These are phyloP conservation scores for Cichorium intybus DNA, from an alignment of 140 eudicot species.

Conservation along the genomic window DNA sequence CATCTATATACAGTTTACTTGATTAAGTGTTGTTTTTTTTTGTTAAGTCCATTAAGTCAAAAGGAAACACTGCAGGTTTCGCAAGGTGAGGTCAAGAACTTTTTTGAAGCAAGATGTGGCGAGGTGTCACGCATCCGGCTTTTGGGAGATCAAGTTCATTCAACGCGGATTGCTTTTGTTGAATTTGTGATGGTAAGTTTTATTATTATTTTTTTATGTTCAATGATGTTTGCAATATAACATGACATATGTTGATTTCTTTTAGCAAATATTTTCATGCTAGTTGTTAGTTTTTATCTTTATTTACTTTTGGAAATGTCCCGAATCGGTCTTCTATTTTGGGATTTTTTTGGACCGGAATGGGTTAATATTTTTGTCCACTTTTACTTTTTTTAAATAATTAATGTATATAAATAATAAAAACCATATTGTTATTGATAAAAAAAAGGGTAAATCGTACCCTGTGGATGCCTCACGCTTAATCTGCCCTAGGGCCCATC, in stretches of 20 bases:
- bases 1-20: no score
- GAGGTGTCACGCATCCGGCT: conserved; percentile 98
- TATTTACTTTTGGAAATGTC: background rate
- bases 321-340: background rate
- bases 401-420: no score
- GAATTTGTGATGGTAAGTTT: conserved; percentile 77
- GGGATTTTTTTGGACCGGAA: no score
- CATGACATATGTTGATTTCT: background rate
- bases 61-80: conserved; percentile 55
- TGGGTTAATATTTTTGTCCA: no score
- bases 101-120: conserved; percentile 91
- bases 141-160: conserved; percentile 94
- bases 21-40: background rate
- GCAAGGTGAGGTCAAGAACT: conserved; percentile 79
- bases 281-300: conserved; percentile 1
- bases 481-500: no score
- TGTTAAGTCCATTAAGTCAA: background rate
- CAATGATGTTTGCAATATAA: no score
- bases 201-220: background rate
- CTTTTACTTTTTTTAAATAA: no score
- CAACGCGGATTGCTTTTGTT: conserved; percentile 96
- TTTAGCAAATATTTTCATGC: background rate
- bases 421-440: no score
- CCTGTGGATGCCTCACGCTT: no score
- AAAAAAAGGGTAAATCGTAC: no score